Base-by-base conservation (phyloP, 495 filamentous ascomycete genomes). In the Aspergillus hancockii region DNA sequence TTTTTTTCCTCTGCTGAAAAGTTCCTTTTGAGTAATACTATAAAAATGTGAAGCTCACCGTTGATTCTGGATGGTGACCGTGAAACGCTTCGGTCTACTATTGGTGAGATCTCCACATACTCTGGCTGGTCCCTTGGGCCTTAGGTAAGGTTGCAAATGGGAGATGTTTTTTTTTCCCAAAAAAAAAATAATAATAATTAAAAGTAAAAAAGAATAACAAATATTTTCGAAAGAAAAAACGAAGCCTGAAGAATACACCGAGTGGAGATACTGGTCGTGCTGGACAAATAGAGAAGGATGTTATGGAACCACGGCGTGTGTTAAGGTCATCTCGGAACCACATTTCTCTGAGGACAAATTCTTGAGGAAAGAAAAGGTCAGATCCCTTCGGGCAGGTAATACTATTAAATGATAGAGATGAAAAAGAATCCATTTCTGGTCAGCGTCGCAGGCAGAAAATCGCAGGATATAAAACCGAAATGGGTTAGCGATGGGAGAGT, bases 261-360 rank as follows among this genome's bases (percentile, higher is more conserved):
- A 53, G 58, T 55, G 58, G 52, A 56, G 58, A 47, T 28, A 31
- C 9, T 14, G 14, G 34, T 41, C 10, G 19, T 21, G 32, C 23
- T 41, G 45, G 52, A 47, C 53, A 55, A 55, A 55, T 55, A 46
- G 40, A 45, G 40, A 21, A 31, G 21, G 30, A 41, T 18, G 53
- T 46, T 28, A 55, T 46, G 53, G 53, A 55, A 46, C 53, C 53
- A 55, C 38, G 34, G 52, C 6, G 43, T 47, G 21, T 47, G 43
- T 47, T 47, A 47, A 47, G 23, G 43, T 47, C 43, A 47, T 47
- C 43, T 47, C 43, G 53, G 54, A 57, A 49, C 54, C 54, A 57
- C 54, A 49, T 49, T 57, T 57, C 43, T 47, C 28, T 46, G 23
- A 22, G 19, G 19, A 47, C 43, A 47, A 47, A 47, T 47, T 23